Percentiles rank a stretch among this genome's conserved stretches.
phyloP scores from a whole-genome alignment of 2,329 filamentous ascomycete genomes.

The Alternaria infectoria region DNA sequence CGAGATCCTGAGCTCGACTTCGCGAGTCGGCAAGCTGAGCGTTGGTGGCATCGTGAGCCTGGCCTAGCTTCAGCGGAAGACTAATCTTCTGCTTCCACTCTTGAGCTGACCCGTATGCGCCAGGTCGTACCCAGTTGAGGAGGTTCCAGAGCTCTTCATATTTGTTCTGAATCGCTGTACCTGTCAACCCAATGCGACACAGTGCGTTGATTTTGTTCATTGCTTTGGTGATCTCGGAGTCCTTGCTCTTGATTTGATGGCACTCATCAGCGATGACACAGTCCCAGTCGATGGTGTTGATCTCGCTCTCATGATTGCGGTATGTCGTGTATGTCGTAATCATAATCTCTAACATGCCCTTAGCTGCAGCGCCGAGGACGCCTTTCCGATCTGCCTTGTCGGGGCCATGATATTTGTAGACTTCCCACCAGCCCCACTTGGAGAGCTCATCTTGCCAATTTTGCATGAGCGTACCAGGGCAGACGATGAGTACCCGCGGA shows the following conservation, averaged over 20 bases:
- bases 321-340: slow-evolving; percentile 96
- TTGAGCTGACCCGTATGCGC: slow-evolving; percentile 67
- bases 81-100: slow-evolving; percentile 83
- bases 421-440: slow-evolving; percentile 95
- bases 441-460: slow-evolving; percentile 90
- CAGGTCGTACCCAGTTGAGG: slow-evolving; percentile 94
- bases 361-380: slow-evolving; percentile 72
- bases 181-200: slow-evolving; percentile 90
- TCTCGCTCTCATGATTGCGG: slow-evolving; percentile 71
- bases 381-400: slow-evolving; percentile 66
- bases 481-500: slow-evolving; percentile 81
- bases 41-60: slow-evolving; percentile 88
- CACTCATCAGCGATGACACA: slow-evolving; percentile 94
- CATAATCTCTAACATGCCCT: slow-evolving; percentile 84
- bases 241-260: slow-evolving; percentile 82
- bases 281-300: slow-evolving; percentile 92
- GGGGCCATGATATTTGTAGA: slow-evolving; percentile 78
- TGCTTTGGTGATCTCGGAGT: slow-evolving; percentile 77
- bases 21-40: slow-evolving; percentile 81
- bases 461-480: slow-evolving; percentile 83
- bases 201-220: slow-evolving; percentile 92
- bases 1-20: slow-evolving; percentile 81
- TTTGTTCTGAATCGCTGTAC: slow-evolving; percentile 96
- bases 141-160: slow-evolving; percentile 98
- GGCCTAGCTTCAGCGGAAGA: slow-evolving; percentile 81